phyloP scores from a whole-genome alignment of 805 yeast genomes.

The Kodamaea jinghongensis region DNA sequence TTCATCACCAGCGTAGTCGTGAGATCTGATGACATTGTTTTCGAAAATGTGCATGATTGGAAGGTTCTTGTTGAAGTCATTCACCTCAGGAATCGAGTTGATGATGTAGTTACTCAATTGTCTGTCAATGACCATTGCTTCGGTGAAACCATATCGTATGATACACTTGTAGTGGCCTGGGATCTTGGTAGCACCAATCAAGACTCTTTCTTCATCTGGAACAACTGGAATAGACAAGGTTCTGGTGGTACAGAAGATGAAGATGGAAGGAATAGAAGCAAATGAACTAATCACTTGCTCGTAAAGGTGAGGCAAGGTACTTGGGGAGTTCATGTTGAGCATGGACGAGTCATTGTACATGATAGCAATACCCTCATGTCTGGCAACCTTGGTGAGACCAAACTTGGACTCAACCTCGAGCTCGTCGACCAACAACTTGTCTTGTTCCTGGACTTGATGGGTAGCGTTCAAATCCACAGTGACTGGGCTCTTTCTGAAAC shows the following conservation, averaged over 20 bases:
- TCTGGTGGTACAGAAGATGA: constrained; percentile 43
- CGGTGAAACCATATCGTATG: constrained; percentile 51
- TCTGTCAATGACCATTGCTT: constrained; percentile 23
- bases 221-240: constrained; percentile 44
- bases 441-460: neutral
- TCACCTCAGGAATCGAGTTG: constrained; percentile 18
- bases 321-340: constrained; percentile 39
- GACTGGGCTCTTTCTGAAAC: constrained; percentile 15
- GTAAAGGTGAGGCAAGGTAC: constrained; percentile 45
- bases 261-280: constrained; percentile 41
- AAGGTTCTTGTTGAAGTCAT: constrained; percentile 11
- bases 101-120: constrained; percentile 20
- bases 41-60: constrained; percentile 32
- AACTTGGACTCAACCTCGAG: constrained; percentile 17
- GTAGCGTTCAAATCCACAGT: constrained; percentile 18
- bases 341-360: constrained; percentile 39
- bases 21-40: constrained; percentile 25
- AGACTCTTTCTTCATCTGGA: constrained; percentile 35
- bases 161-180: constrained; percentile 50
- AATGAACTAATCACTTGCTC: constrained; percentile 37
- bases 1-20: constrained; percentile 15
- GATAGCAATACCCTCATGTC: constrained; percentile 39
- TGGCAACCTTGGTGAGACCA: constrained; percentile 18
- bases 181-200: constrained; percentile 38
- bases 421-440: constrained; percentile 2